Base-by-base conservation (phyloP, 768 basidiomycete genomes). In the Tulasnella sp. region DNA sequence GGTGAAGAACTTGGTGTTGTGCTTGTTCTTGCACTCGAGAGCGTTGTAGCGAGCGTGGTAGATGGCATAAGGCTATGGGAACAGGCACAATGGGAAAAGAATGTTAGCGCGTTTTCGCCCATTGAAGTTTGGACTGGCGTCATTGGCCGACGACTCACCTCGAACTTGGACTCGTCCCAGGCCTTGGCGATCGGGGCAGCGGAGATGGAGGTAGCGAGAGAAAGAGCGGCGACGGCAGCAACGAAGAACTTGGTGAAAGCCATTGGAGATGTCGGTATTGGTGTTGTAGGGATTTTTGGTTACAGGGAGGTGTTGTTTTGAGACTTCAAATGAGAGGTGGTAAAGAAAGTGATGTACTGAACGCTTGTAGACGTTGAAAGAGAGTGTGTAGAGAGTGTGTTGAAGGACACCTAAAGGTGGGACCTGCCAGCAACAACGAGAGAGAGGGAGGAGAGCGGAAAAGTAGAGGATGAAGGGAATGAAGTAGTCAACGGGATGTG, bases 1-100 rank as follows among this genome's bases (percentile, higher is more conserved):
- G 63, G 78, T 75, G 77, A 80, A 80, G 79, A 78, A 80, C 72
- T 72, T 68, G 40, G 76, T 74, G 74, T 76, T 74, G 77, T 79
- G 78, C 68, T 80, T 77, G 70, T 64, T 70, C 74, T 76, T 73
- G 77, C 80, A 81, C 73, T 76, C 76, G 74, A 79, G 76, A 73
- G 75, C 75, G 74, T 75, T 59, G 79, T 78, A 78, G 72, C 78
- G 62, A 74, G 75, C 62, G 75, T 78, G 77, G 79, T 77, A 44
- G 22, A 22, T 29, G 42, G 47, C 14, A 42, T 42, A 39, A 34
- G 35, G 37, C 66, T 71, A 62, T n/a, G 62, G 34, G 5, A 22
- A 26, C n/a, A 59, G 32, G 8, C 59, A 34, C n/a, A 22, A 62
- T 19, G n/a, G n/a, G 59, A 34, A 34, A 62, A 9, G 12, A 44